Conservation (phyloP, 352 stramenopile species). For the Phytophthora cryptogea region DNA sequence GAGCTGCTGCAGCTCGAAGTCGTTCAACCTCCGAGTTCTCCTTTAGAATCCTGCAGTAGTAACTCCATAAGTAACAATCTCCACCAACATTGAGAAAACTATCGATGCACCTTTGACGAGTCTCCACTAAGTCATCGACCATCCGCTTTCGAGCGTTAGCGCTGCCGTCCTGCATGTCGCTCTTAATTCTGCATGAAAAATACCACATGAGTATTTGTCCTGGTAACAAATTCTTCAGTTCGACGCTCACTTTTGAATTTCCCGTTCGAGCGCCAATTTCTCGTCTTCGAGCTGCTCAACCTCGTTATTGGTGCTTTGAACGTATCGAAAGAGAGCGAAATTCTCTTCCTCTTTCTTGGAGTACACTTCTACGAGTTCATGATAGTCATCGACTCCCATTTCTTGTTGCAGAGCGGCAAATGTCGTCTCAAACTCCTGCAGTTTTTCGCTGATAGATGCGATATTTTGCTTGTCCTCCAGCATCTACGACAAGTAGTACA, state of each 20-base stretch:
- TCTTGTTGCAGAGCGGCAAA: conserved; percentile 65
- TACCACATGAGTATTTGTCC: neutral
- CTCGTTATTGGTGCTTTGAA: conserved; percentile 82
- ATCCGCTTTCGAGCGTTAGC: conserved; percentile 70
- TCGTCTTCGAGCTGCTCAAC: conserved; percentile 85
- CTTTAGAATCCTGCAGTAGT: conserved; percentile 61
- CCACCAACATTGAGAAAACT: neutral
- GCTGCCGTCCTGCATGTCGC: conserved; percentile 68
- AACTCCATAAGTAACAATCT: neutral
- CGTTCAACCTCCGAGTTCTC: conserved; percentile 79
- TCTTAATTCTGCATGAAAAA: conserved; percentile 40
- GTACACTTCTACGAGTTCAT: conserved; percentile 63
- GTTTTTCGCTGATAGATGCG: conserved; percentile 66
- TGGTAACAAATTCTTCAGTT: neutral
- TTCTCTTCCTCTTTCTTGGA: conserved; percentile 81
- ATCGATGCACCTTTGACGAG: conserved; percentile 58
- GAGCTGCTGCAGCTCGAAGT: conserved; percentile 53
- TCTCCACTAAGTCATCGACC: conserved; percentile 75
- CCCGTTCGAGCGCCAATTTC: conserved; percentile 54
- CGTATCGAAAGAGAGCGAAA: conserved; percentile 79
- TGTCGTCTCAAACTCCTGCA: conserved; percentile 77
- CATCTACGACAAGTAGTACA: conserved; percentile 40
- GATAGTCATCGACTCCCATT: conserved; percentile 69
- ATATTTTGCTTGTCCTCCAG: conserved; percentile 73
- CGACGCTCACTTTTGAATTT: conserved; percentile 57